Base-by-base conservation (phyloP, 148 eudicot species). In the Heliamphora exappendiculata region DNA sequence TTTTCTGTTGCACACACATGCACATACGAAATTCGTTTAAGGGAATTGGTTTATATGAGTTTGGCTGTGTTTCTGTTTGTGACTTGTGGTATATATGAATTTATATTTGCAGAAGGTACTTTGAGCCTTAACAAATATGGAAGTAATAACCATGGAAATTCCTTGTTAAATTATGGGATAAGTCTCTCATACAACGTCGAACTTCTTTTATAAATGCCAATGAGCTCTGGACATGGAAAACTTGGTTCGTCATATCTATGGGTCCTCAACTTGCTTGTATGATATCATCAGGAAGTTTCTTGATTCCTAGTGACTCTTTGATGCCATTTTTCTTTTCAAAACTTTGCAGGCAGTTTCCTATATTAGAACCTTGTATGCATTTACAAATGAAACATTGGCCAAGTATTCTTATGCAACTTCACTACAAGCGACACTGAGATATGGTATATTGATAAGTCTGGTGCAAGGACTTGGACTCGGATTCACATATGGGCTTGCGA, bases 401-500 rank as follows among this genome's bases (percentile, higher is more conserved):
- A 95, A 95, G 80, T 95, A 95, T 80, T 95, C 98, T 50, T 95
- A 95, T 83, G 98, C 98, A 57, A 92, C 97, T 45, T 92, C 98
- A 20, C 90, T 95, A 55, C 98, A 95, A 87, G 98, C 96, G 62
- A 95, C 98, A 5, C 83, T 95, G 63, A 90, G 97, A 86, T 92
- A 92, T 84, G 98, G 98, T 64, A 95, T 95, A 87, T 82, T 95
- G 78, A 95, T 95, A 77, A 95, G 98, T 89, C 94, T 95, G 83
- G 98, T 95, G 72, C 98, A 95, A 90, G 98, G 97, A 71, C 88
- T 95, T 86, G 98, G 98, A 57, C 96, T 95, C 74, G 98, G 98
- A 66, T 95, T 95, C 82, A 95, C 98, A 44, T 95, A 95, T 84
- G 97, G 98, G 75, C 90, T 95, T 82, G 98, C 98, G 54, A 95